Evolutionary conservation across 2,329 filamentous ascomycete species (phyloP).

Genomic region (Diaporthe sp.): DNA sequence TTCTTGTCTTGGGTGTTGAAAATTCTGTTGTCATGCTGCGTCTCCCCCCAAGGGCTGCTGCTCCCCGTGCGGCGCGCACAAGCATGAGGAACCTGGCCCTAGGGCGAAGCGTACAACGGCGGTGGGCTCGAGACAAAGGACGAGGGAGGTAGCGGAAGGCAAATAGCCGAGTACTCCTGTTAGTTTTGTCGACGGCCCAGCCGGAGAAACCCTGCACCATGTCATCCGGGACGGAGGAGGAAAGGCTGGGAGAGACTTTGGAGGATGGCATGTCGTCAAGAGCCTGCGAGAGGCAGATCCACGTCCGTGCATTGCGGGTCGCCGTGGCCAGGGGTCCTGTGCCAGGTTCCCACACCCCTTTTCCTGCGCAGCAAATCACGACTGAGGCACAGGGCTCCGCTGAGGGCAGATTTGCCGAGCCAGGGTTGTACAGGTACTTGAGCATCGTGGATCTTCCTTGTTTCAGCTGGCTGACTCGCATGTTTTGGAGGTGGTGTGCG

Average conservation of each 20-base stretch:
- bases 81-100: conserved; percentile 34
- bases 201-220: conserved; percentile 58
- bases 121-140: conserved; percentile 40
- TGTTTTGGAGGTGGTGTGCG: conserved; percentile 38
- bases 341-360: conserved; percentile 32
- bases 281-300: conserved; percentile 40
- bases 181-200: conserved; percentile 44
- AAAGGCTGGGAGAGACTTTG: conserved; percentile 43
- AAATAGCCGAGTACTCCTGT: conserved; percentile 44
- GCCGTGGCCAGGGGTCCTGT: conserved; percentile 38
- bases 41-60: not conserved
- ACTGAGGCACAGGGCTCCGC: conserved; percentile 21
- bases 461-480: conserved; percentile 44
- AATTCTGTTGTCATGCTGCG: conserved; percentile 41
- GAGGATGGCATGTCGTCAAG: conserved; percentile 54
- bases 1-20: conserved; percentile 43
- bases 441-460: conserved; percentile 41
- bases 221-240: conserved; percentile 49
- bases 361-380: conserved; percentile 37
- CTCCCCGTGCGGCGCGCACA: conserved; percentile 24
- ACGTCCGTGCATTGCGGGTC: conserved; percentile 39
- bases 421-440: conserved; percentile 39
- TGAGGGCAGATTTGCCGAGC: conserved; percentile 35
- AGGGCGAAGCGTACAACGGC: conserved; percentile 37
- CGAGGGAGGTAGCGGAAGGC: conserved; percentile 24